A percentile compares a stretch with the other conserved stretches of the same genome.
Conservation (phyloP, 2,329 filamentous ascomycete species). For the Fusarium marasasianum region DNA sequence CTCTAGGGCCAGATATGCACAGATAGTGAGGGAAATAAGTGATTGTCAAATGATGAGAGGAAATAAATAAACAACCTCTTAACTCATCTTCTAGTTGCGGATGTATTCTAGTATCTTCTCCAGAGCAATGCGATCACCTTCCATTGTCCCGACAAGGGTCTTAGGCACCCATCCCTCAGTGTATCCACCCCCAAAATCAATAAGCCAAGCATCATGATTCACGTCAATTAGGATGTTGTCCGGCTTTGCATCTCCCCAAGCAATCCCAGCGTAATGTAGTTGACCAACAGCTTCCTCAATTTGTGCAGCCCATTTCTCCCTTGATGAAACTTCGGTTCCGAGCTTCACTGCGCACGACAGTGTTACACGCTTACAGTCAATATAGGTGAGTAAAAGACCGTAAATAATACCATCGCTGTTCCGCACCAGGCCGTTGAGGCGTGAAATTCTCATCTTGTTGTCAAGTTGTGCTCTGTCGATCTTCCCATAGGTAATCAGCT, state of each 20-base stretch:
- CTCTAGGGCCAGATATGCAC: no score
- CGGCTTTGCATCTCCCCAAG: background rate
- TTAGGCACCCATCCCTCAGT: background rate
- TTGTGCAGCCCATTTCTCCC: background rate
- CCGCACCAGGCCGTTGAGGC: background rate
- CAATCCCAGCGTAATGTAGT: background rate
- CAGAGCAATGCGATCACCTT: background rate
- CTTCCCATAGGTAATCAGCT: background rate
- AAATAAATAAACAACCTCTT: fast-evolving
- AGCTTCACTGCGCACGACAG: background rate
- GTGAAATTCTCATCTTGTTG: fast-evolving
- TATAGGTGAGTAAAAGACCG: background rate
- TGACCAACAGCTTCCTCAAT: background rate
- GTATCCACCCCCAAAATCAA: constrained; percentile 1
- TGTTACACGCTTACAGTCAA: background rate
- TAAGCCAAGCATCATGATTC: background rate
- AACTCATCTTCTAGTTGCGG: background rate
- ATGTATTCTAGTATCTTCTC: background rate
- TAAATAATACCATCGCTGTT: fast-evolving
- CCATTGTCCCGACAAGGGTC: background rate
- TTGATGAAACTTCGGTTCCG: fast-evolving
- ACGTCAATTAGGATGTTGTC: background rate
- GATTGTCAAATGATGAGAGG: fast-evolving
- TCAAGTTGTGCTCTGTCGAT: background rate
- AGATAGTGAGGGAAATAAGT: background rate